Base-by-base conservation (phyloP, 2,329 filamentous ascomycete species). In the Alternaria ethzedia region DNA sequence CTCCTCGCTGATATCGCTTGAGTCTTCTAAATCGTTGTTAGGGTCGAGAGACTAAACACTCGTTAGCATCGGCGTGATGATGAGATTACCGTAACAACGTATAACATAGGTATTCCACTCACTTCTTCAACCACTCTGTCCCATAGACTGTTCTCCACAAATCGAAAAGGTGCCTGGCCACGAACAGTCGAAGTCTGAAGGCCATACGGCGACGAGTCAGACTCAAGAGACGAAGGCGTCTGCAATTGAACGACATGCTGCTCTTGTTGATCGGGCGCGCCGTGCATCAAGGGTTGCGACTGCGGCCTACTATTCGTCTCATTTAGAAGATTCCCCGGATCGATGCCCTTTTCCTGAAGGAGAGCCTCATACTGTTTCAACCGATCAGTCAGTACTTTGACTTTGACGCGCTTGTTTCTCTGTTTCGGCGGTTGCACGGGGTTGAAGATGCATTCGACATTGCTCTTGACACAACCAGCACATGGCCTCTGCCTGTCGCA, bases 1-100 rank as follows among this genome's bases (percentile, higher is more conserved):
- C 11, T 90, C 87, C 2, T 88, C 88, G 4, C 88, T 78, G n/a
- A 87, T 84, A 66, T 85, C 84, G 66, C 86, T 86, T 63, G 88
- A 79, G 69, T 88, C 86, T 70, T 87, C 86, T 11, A 88, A 83
- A 81, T 84, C 63, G 41, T 26, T 23, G 30, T 43, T 28, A n/a
- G 61, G 49, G n/a, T 64, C 61, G 15, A 61, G 46, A 13, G 57
- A 46, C 61, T 64, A 20, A n/a, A 47, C 23, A 51, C 13, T 21
- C 2, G 10, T 54, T 23, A 45, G 20, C 28, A 12, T 23, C 9
- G 17, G 12, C 17, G 28, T 0, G 50, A n/a, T 20, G 10, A 25
- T 10, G 8, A n/a, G 17, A 17, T 11, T 10, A 2, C 47, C 9
- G 25, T n/a, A 30, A 50, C 2, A 28, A 2, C 17, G 2, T 5